Base-by-base conservation (phyloP, 805 yeast species). In the Candida morakotiae region DNA sequence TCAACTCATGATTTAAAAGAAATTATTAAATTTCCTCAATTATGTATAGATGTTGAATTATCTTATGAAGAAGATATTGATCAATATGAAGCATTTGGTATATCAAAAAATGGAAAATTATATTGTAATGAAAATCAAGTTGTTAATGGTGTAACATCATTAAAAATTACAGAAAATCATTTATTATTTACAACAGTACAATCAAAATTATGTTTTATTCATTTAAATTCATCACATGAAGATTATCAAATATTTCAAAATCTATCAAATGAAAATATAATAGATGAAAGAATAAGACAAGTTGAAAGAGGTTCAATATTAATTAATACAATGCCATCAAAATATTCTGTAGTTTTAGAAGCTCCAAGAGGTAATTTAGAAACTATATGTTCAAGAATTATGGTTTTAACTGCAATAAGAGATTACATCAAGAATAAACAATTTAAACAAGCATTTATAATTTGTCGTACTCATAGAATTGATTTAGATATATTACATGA, bases 351-450 rank as follows among this genome's bases (percentile, higher is more conserved):
- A 14, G 79, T 87, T 3, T 67, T 93, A 37, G 96, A 93, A 58
- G 96, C 96, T 4, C 95, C 95, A 41, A 76, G 99, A 56, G 99
- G 99, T 43, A 93, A 93, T 52, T 65, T 93, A 47, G 99, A 93
- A 59, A 88, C 98, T 0, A 84, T 93, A 14, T 81, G 79, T 52
- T 98, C 99, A 10, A 74, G 98, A 57, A 84, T 93, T 31, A 80
- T 93, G 83, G 95, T 91, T 3, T 64, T 93, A 27, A 74, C 85
- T 9, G 93, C 83, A 16, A 94, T 93, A 18, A 75, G 98, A 46
- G 68, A 73, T 23, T 71, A 73, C 46, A 87, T 93, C 43, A 67
- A 72, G 23, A 62, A 67, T 1, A 67, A 61, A 40, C 64, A 77
- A 24, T 93, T 83, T 51, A 66, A 62, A 32, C 70, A 69, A n/a